phyloP scores from a whole-genome alignment of 352 stramenopile species.

The Hyaloperonospora arabidopsidis region DNA sequence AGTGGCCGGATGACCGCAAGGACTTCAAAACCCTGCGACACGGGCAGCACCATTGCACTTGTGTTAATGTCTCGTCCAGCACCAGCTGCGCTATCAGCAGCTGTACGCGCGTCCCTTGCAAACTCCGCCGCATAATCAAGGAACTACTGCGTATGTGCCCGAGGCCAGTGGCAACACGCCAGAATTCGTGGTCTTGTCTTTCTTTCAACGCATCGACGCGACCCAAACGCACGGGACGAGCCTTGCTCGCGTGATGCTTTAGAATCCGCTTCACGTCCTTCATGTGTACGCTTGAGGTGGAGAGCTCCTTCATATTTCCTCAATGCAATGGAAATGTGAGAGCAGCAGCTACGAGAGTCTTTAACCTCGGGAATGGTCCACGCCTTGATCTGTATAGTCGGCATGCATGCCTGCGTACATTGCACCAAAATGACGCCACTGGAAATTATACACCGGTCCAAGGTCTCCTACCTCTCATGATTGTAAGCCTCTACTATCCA shows the following conservation, averaged over 20 bases:
- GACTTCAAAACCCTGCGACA: constrained; percentile 50
- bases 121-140: constrained; percentile 44
- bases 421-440: no score
- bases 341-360: constrained; percentile 36
- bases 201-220: constrained; percentile 40
- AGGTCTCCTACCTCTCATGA: no score
- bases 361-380: no score
- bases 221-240: constrained; percentile 30
- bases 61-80: constrained; percentile 12
- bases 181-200: constrained; percentile 35
- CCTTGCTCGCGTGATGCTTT: constrained; percentile 33
- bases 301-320: constrained; percentile 35
- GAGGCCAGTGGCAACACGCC: constrained; percentile 53
- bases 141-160: constrained; percentile 35
- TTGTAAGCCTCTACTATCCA: no score
- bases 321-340: constrained; percentile 56
- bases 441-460: no score
- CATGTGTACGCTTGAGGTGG: constrained; percentile 39
- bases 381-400: no score
- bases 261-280: constrained; percentile 36
- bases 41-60: constrained; percentile 23
- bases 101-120: constrained; percentile 23
- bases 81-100: constrained; percentile 13
- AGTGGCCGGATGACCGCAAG: constrained; percentile 46
- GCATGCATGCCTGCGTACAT: no score